A percentile compares a stretch with the other conserved stretches of the same genome.
phyloP scores from a whole-genome alignment of 2,329 filamentous ascomycete genomes.

The Cytospora piceicola region DNA sequence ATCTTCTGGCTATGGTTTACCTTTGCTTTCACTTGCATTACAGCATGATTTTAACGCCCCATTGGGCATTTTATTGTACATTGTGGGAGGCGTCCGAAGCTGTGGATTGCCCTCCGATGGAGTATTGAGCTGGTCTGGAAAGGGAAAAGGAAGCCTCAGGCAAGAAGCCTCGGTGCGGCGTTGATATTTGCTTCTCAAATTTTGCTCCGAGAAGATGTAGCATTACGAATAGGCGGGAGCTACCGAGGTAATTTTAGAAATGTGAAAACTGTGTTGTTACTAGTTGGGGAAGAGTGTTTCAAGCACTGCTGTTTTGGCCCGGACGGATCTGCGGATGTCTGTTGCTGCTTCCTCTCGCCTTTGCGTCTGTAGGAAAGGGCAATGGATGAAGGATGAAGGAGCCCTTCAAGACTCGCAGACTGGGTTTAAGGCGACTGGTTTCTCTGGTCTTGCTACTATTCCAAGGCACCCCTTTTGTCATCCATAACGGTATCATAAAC shows the following conservation, averaged over 20 bases:
- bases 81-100: not conserved
- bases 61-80: constrained; percentile 19
- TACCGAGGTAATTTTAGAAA: constrained; percentile 14
- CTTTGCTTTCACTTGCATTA: not conserved
- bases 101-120: constrained; percentile 14
- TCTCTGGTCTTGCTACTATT: not conserved
- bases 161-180: constrained; percentile 16
- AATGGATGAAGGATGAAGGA: not conserved
- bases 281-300: not conserved
- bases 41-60: not conserved
- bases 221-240: constrained; percentile 7
- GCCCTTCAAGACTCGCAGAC: not conserved
- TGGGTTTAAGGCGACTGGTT: not conserved
- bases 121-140: constrained; percentile 19
- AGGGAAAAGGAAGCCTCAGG: not conserved
- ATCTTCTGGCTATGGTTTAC: not conserved
- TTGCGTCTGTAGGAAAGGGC: not conserved
- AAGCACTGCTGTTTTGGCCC: not conserved
- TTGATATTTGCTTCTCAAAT: constrained; percentile 14
- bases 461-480: not conserved
- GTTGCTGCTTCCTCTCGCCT: not conserved
- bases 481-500: not conserved
- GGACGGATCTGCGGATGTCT: not conserved
- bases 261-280: constrained; percentile 12
- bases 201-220: constrained; percentile 9